phyloP scores from a whole-genome alignment of 192 early-diverging fungal species.

The Spizellomyces sp. region DNA sequence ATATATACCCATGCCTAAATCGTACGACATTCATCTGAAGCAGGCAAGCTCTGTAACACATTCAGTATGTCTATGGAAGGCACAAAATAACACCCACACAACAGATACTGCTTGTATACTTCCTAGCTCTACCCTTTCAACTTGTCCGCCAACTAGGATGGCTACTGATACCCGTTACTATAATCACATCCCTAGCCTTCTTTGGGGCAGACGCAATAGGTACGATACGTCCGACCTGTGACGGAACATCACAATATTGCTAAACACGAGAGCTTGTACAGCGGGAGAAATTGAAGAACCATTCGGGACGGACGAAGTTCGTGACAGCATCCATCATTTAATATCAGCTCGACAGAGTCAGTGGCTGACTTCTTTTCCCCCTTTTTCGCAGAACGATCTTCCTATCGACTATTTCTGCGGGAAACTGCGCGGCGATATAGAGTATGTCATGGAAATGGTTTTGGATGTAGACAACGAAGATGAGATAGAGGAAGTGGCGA shows the following conservation, averaged over 20 bases:
- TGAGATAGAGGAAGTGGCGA: background rate
- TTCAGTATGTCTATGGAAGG: background rate
- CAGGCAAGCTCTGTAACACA: slow-evolving; percentile 40
- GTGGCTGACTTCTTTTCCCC: background rate
- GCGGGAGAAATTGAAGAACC: slow-evolving; percentile 30
- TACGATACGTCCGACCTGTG: background rate
- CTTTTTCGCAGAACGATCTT: slow-evolving; percentile 14
- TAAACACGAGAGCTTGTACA: background rate
- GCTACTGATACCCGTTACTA: slow-evolving; percentile 62
- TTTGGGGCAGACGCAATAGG: slow-evolving; percentile 69
- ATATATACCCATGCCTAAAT: slow-evolving; percentile 72
- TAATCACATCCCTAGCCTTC: slow-evolving; percentile 64
- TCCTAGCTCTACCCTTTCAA: slow-evolving; percentile 76
- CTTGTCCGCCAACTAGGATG: slow-evolving; percentile 54
- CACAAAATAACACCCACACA: background rate
- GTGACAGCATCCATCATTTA: too few relatives aligned
- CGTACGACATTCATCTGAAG: slow-evolving; percentile 80
- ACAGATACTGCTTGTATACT: slow-evolving; percentile 61
- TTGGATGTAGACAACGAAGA: background rate
- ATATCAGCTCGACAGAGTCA: too few relatives aligned
- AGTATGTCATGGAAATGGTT: background rate
- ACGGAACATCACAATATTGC: background rate
- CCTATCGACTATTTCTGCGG: slow-evolving; percentile 21
- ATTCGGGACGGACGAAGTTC: slow-evolving; percentile 35
- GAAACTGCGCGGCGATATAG: slow-evolving; percentile 5